Percentiles rank a stretch among this genome's conserved stretches.
These are phyloP conservation scores for Deakozyma indianensis DNA, from an alignment of 805 yeast species.

Conservation along the genomic window DNA sequence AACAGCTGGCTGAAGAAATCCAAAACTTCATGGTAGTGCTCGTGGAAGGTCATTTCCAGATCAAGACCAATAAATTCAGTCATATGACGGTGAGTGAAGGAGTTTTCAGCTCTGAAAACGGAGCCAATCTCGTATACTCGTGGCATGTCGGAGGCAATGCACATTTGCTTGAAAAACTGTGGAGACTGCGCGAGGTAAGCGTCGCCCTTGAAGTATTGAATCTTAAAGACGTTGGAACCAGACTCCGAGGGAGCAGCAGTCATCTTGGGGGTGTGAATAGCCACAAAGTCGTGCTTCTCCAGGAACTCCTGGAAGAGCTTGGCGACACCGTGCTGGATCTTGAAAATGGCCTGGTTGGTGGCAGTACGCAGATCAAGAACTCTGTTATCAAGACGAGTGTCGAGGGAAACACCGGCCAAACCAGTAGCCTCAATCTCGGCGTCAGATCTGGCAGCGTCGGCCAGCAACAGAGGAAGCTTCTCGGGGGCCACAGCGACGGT, in stretches of 20 bases:
- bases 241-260: slow-evolving; percentile 96
- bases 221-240: slow-evolving; percentile 93
- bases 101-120: slow-evolving; percentile 97
- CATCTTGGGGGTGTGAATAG: slow-evolving; percentile 92
- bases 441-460: slow-evolving; percentile 92
- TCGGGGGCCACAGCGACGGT: slow-evolving; percentile 80
- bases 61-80: slow-evolving; percentile 97
- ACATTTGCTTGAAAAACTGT: slow-evolving; percentile 93
- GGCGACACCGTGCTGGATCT: slow-evolving; percentile 82
- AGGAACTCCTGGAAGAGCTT: slow-evolving; percentile 82
- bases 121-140: slow-evolving; percentile 94
- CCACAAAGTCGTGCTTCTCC: slow-evolving; percentile 52
- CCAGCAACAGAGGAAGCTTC: slow-evolving; percentile 85
- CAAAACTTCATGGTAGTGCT: slow-evolving; percentile 87
- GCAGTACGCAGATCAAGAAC: slow-evolving; percentile 94
- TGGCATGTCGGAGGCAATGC: slow-evolving; percentile 96
- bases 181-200: slow-evolving; percentile 98
- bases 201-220: slow-evolving; percentile 79
- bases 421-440: slow-evolving; percentile 71
- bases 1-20: slow-evolving; percentile 56
- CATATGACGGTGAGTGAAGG: slow-evolving; percentile 98
- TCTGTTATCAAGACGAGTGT: slow-evolving; percentile 88
- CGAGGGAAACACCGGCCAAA: slow-evolving; percentile 87
- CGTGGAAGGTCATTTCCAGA: slow-evolving; percentile 96
- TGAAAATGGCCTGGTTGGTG: slow-evolving; percentile 95